These are phyloP conservation scores for Beauveria scarabaeidicola DNA, from an alignment of 2,329 filamentous ascomycete species.

Conservation along the genomic window DNA sequence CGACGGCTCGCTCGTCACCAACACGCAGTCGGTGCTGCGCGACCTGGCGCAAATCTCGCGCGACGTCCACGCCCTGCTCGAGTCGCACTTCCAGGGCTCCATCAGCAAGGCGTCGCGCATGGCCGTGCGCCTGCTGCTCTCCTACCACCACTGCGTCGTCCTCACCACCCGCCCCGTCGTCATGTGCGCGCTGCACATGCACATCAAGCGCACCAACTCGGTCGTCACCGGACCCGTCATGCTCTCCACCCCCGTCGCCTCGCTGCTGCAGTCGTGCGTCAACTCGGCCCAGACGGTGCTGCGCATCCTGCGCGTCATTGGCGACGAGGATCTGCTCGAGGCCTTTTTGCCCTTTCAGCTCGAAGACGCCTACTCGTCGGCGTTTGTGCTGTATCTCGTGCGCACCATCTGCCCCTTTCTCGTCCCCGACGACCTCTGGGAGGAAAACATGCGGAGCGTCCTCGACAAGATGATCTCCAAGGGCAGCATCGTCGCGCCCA, in stretches of 20 bases:
- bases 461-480: slow-evolving; percentile 30
- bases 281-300: slow-evolving; percentile 22
- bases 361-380: slow-evolving; percentile 33
- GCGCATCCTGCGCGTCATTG: slow-evolving; percentile 19
- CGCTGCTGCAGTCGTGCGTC: slow-evolving; percentile 22
- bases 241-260: slow-evolving; percentile 20
- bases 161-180: slow-evolving; percentile 23
- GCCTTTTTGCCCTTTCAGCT: slow-evolving; percentile 33
- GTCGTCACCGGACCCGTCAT: slow-evolving; percentile 12
- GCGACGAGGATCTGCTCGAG: slow-evolving; percentile 24
- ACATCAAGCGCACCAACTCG: slow-evolving; percentile 20
- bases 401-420: slow-evolving; percentile 25
- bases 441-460: slow-evolving; percentile 26
- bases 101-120: slow-evolving; percentile 22
- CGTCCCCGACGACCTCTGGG: slow-evolving; percentile 27
- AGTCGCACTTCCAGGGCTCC: slow-evolving; percentile 21
- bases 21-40: slow-evolving; percentile 21
- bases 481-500: slow-evolving; percentile 28
- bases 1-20: slow-evolving; percentile 20
- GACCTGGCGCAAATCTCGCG: slow-evolving; percentile 20
- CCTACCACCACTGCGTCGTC: slow-evolving; percentile 23
- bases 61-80: slow-evolving; percentile 20
- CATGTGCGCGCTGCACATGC: slow-evolving; percentile 26
- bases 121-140: slow-evolving; percentile 18
- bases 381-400: slow-evolving; percentile 30